Evolutionary conservation across 2,329 filamentous ascomycete genomes (phyloP).

Genomic region (Fusarium sororula): DNA sequence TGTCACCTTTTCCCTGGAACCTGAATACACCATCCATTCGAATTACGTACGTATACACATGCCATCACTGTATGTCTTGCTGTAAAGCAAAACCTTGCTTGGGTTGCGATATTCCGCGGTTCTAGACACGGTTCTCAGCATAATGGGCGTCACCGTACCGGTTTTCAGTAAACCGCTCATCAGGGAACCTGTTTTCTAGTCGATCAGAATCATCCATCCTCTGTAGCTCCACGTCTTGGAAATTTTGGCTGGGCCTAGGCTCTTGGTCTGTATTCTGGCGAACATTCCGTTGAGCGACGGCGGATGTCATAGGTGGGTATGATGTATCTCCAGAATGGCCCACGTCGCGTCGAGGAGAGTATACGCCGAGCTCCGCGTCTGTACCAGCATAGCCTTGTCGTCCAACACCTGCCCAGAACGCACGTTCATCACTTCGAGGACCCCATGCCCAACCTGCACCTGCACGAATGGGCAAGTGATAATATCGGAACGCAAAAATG

Average conservation of each 20-base stretch:
- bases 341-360: constrained; percentile 18
- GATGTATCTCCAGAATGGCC: constrained; percentile 43
- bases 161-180: constrained; percentile 9
- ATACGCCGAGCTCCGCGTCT: constrained; percentile 38
- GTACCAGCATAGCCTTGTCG: constrained; percentile 64
- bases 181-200: constrained; percentile 21
- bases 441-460: constrained; percentile 93
- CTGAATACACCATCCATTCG: constrained; percentile 4
- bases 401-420: constrained; percentile 81
- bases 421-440: constrained; percentile 74
- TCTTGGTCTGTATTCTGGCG: constrained; percentile 19
- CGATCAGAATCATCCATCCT: constrained; percentile 30
- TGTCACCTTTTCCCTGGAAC: not conserved
- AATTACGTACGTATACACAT: constrained; percentile 16
- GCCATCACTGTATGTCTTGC: not conserved
- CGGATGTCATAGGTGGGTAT: constrained; percentile 39
- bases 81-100: not conserved
- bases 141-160: constrained; percentile 11
- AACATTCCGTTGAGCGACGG: constrained; percentile 33
- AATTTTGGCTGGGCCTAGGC: constrained; percentile 32
- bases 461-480: constrained; percentile 78
- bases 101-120: not conserved
- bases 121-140: constrained; percentile 8
- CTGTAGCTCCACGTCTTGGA: constrained; percentile 48
- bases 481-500: constrained; percentile 82